phyloP scores from a whole-genome alignment of 768 basidiomycete species.

The Kwoniella botswanensis region DNA sequence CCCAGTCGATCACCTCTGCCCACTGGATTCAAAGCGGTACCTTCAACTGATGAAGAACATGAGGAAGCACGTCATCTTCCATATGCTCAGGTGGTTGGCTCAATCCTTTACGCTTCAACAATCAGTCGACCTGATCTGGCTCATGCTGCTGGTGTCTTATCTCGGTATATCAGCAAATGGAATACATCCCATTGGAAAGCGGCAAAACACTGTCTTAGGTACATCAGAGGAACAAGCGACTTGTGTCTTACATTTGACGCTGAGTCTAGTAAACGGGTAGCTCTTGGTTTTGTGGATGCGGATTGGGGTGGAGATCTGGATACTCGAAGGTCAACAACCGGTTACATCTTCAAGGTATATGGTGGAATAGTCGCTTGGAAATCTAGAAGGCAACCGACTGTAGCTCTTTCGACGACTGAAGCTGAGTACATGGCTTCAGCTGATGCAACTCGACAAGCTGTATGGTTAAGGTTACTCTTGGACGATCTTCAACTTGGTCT shows the following conservation, averaged over 20 bases:
- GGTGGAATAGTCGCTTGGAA: constrained; percentile 58
- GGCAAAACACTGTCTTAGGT: constrained; percentile 32
- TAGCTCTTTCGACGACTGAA: constrained; percentile 60
- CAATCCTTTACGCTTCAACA: constrained; percentile 24
- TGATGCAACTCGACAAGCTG: constrained; percentile 56
- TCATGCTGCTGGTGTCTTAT: constrained; percentile 12
- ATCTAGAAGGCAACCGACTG: constrained; percentile 58
- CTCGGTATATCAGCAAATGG: constrained; percentile 25
- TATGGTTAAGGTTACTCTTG: constrained; percentile 56
- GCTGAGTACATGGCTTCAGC: constrained; percentile 62
- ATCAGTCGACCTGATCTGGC: constrained; percentile 13
- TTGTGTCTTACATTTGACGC: constrained; percentile 25
- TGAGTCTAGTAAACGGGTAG: constrained; percentile 44
- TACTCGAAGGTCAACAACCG: constrained; percentile 56
- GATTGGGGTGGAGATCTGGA: constrained; percentile 54
- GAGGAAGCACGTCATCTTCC: constrained; percentile 5
- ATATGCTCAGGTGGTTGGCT: constrained; percentile 18
- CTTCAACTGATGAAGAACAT: constrained; percentile 1
- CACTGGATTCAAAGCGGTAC: not conserved
- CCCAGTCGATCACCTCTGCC: constrained; percentile 5
- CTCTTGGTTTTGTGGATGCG: constrained; percentile 51
- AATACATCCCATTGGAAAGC: constrained; percentile 30
- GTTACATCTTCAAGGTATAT: constrained; percentile 58
- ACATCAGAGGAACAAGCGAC: constrained; percentile 34
- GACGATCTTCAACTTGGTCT: constrained; percentile 22